A percentile compares a stretch with the other conserved stretches of the same genome.
These are phyloP conservation scores for Aspergillus cejpii DNA, from an alignment of 2,329 filamentous ascomycete genomes.

Conservation along the genomic window DNA sequence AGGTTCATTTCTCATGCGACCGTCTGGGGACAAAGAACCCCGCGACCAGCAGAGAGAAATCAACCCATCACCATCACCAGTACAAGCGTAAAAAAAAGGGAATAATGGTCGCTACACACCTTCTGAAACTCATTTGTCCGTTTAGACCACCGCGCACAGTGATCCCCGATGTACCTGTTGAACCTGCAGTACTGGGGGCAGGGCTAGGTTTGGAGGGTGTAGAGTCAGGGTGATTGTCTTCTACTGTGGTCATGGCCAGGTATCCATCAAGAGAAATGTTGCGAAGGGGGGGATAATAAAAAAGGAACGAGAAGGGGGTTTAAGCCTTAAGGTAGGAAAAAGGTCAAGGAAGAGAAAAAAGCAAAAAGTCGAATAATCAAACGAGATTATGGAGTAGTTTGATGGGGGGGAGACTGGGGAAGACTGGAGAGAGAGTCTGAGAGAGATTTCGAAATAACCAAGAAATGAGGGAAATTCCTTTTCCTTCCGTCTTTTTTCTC, in stretches of 20 bases:
- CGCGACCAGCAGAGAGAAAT: slow-evolving; percentile 1
- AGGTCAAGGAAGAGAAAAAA: slow-evolving; percentile 7
- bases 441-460: too few relatives aligned
- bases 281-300: slow-evolving; percentile 10
- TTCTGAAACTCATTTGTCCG: slow-evolving; percentile 54
- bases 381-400: background rate
- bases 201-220: slow-evolving; percentile 25
- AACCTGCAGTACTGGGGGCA: slow-evolving; percentile 30
- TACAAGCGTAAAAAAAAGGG: too few relatives aligned
- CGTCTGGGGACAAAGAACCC: background rate
- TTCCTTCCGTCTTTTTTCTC: background rate
- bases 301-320: background rate
- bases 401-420: too few relatives aligned
- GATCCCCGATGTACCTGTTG: slow-evolving; percentile 33
- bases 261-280: slow-evolving; percentile 24
- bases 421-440: too few relatives aligned
- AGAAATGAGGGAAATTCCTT: background rate
- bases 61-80: slow-evolving; percentile 1
- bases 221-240: slow-evolving; percentile 23
- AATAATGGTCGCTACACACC: slow-evolving; percentile 40
- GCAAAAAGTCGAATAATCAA: background rate
- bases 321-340: too few relatives aligned
- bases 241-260: slow-evolving; percentile 32
- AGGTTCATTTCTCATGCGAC: background rate
- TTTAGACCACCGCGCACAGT: slow-evolving; percentile 28